Base-by-base conservation (phyloP, 768 basidiomycete genomes). In the Favolaschia claudopus region DNA sequence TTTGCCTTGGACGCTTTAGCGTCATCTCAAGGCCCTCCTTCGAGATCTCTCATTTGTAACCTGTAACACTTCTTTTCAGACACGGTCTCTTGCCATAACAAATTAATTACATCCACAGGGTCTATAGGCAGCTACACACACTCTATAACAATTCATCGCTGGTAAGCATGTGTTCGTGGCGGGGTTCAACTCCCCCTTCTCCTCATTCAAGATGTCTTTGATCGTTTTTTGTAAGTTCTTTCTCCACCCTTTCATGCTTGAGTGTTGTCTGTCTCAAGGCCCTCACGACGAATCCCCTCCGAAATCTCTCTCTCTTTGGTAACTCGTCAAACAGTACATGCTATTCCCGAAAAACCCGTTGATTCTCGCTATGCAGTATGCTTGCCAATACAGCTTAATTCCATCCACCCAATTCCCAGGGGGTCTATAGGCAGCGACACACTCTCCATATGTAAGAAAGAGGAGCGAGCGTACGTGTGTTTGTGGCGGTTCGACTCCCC, bases 121-220 rank as follows among this genome's bases (percentile, higher is more conserved):
- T 14, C 53, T 19, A 14, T 42, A 44, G 33, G 36, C n/a, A 37
- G 48, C 38, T 50, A 24, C 25, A 38, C 28, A 37, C 48, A n/a
- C 25, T 29, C 36, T 15, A 4, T 33, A 38, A 31, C 25, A 33
- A 38, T n/a, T n/a, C n/a, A n/a, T n/a, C n/a, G n/a, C n/a, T n/a
- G n/a, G n/a, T 37, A 17, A 31, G 13, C 13, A 24, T 48, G 27
- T 25, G 17, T 14, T 19, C 12, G 31, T 17, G 47, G 13, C 8
- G 20, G 50, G 50, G 50, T 39, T 51, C 50, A 29, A 51, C 14
- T 40, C 28, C 38, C 50, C n/a, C n/a, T n/a, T n/a, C n/a, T n/a
- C n/a, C n/a, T n/a, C n/a, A n/a, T n/a, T n/a, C n/a, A n/a, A n/a
- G n/a, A n/a, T n/a, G n/a, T n/a, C n/a, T n/a, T n/a, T n/a, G n/a